phyloP scores from a whole-genome alignment of 108 stramenopile genomes.

The Nitzschia putrida region DNA sequence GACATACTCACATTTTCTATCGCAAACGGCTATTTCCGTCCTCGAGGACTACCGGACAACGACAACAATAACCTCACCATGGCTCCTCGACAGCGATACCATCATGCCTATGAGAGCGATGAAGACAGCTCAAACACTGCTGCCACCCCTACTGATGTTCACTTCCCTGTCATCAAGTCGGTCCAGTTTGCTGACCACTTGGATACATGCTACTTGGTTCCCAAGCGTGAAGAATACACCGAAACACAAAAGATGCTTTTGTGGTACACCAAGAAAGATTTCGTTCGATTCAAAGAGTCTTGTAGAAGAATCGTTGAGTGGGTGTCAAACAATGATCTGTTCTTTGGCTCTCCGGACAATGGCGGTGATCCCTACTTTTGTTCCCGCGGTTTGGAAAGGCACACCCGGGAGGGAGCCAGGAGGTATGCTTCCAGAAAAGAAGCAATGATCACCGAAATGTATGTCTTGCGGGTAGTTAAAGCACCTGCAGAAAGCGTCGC shows the following conservation, averaged over 20 bases:
- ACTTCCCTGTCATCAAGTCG: background rate
- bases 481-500: background rate
- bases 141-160: background rate
- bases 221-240: background rate
- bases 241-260: background rate
- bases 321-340: background rate
- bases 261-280: constrained; percentile 17
- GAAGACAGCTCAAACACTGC: background rate
- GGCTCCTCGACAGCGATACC: background rate
- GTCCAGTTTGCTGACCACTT: background rate
- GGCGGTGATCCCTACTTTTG: constrained; percentile 5
- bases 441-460: constrained; percentile 2
- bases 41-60: too few species aligned
- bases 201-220: background rate
- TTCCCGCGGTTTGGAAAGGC: constrained; percentile 11
- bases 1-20: too few species aligned
- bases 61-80: background rate
- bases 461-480: background rate
- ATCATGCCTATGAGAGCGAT: background rate
- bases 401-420: background rate
- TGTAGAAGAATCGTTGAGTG: constrained; percentile 17
- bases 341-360: background rate
- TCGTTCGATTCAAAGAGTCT: constrained; percentile 4
- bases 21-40: too few species aligned
- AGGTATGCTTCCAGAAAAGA: background rate